Evolutionary conservation across 768 basidiomycete species (phyloP).

Genomic region (Ramaria sp.): DNA sequence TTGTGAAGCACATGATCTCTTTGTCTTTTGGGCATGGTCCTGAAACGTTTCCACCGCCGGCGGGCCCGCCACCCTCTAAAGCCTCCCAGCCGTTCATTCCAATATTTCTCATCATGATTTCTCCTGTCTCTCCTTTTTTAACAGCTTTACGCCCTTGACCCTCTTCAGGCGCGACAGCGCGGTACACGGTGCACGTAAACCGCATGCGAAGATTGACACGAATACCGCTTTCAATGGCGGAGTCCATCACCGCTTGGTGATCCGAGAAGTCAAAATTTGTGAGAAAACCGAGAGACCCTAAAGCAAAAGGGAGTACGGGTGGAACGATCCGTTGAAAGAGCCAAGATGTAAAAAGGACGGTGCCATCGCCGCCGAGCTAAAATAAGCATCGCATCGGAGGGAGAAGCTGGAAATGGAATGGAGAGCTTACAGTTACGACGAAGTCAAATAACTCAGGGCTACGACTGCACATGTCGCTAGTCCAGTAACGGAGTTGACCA

Average conservation of each 20-base stretch:
- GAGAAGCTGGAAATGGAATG: background rate
- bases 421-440: constrained; percentile 75
- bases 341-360: constrained; percentile 98
- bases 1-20: constrained; percentile 97
- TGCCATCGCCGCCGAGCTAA: constrained; percentile 96
- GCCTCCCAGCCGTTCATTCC: constrained; percentile 94
- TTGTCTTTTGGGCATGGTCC: constrained; percentile 53
- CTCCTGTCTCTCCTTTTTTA: constrained; percentile 88
- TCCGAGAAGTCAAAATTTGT: constrained; percentile 93
- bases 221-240: constrained; percentile 83
- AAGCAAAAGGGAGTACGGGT: constrained; percentile 94
- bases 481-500: constrained; percentile 97
- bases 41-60: constrained; percentile 23
- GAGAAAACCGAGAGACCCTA: constrained; percentile 94
- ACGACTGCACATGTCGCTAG: constrained; percentile 85
- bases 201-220: constrained; percentile 98
- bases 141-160: constrained; percentile 67
- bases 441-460: constrained; percentile 94
- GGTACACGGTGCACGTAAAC: constrained; percentile 97
- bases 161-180: constrained; percentile 70
- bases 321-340: constrained; percentile 97
- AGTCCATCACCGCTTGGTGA: constrained; percentile 76
- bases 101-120: constrained; percentile 92
- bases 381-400: background rate
- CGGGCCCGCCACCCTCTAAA: constrained; percentile 68